Evolutionary conservation across 768 basidiomycete species (phyloP), one percentile per base, ranked within the genome.

Genomic region (Leucosporidium yakuticum): DNA sequence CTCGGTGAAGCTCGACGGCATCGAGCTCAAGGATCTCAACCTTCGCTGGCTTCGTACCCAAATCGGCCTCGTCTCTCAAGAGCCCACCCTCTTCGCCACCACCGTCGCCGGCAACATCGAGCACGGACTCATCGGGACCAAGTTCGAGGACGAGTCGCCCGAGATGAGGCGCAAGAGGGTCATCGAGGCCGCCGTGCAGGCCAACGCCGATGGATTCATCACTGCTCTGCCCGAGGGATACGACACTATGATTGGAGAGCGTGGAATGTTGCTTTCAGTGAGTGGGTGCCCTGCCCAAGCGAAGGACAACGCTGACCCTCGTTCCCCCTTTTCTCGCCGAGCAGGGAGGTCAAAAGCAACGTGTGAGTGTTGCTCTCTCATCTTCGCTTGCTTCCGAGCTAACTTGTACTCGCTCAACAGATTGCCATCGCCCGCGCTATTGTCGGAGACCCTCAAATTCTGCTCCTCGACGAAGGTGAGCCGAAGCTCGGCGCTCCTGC

Each of bases 131-230:
- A 81, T 83, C 70, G 81, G 81, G 0, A 80, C 80, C 0, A 59
- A 65, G 19, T 78, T 76, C 68, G 81, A 82, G 71, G 58, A 77
- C 56, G 75, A 75, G 12, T 62, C 76, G 12, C 63, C 74, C 12
- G 80, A 78, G 25, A 77, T 80, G 62, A 80, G 80, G 76, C 75
- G 79, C 53, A 74, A 77, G 63, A 74, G 81, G 19, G 79, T 82
- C 73, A 75, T 80, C 59, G 78, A 79, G 27, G 82, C 82, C 4
- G 80, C 79, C 62, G 74, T 80, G 71, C 79, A 80, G 67, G 80
- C 82, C 56, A 83, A 83, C 69, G 82, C 82, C 9, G 78, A 82
- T 69, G 79, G 78, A 15, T 83, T 83, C 73, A 82, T 83, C 77
- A 62, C 71, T 14, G 74, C 77, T n/a, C 75, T 83, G 3, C 81